phyloP scores from a whole-genome alignment of 2,329 filamentous ascomycete genomes.

The Beauveria varroae region DNA sequence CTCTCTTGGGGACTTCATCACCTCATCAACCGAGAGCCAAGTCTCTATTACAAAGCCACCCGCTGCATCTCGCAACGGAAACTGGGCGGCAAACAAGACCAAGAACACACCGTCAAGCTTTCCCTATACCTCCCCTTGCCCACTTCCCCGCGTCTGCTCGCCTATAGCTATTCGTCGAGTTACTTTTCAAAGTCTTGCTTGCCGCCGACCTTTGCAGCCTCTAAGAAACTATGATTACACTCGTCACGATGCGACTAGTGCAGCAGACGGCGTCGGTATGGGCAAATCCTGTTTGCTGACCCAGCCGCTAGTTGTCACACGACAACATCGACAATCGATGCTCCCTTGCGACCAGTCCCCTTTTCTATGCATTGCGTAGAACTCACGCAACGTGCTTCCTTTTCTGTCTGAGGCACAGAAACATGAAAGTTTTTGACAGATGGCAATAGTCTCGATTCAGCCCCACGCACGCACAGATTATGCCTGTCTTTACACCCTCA shows the following conservation, averaged over 20 bases:
- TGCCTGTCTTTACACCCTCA: too few relatives aligned
- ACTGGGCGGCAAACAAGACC: not conserved
- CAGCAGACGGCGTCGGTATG: not conserved
- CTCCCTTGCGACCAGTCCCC: not conserved
- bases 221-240: not conserved
- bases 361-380: too few relatives aligned
- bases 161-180: too few relatives aligned
- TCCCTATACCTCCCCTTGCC: not conserved
- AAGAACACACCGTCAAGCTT: not conserved
- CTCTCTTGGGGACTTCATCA: not conserved
- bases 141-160: not conserved
- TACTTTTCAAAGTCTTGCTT: too few relatives aligned
- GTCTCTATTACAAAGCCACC: not conserved
- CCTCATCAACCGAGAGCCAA: not conserved
- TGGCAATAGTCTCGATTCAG: too few relatives aligned
- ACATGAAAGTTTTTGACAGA: too few relatives aligned
- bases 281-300: not conserved
- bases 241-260: conserved; percentile 1
- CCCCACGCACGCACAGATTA: too few relatives aligned
- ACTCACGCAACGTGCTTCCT: too few relatives aligned
- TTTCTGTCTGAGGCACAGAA: too few relatives aligned
- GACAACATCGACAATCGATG: not conserved
- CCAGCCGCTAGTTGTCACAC: not conserved
- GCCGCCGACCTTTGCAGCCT: not conserved
- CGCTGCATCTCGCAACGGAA: not conserved